Evolutionary conservation across 768 basidiomycete species (phyloP), one percentile per base, ranked within the genome.

Genomic region (Tephrocybe sp.): DNA sequence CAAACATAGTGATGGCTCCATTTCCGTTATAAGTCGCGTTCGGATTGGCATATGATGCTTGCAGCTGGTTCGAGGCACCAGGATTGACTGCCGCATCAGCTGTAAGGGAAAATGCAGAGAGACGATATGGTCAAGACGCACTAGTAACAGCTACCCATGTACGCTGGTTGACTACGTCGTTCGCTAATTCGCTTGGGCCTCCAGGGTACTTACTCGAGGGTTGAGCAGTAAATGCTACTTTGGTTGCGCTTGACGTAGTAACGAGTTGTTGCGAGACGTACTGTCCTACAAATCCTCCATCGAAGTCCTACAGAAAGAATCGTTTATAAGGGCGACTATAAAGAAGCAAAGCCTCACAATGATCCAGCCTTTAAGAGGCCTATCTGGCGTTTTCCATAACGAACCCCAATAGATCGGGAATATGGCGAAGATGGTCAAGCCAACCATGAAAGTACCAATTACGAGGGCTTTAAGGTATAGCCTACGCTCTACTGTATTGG

Each of bases 61-160:
- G 61, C 8, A 78, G 63, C 39, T 69, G 67, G 11, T 62, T 56
- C 0, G 72, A 71, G 0, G 78, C 69, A 4, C 66, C 68, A 1
- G 65, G 52, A 55, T 77, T 78, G 40, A 79, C 78, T 77, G 17
- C 0, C 45, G 5, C 47, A 19, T 17, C 4, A 14, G 14, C 39
- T 2, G 16, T 19, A 3, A 41, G 33, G 14, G 22, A 23, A 17
- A 33, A 7, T 3, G 16, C 26, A 16, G 2, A 5, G 14, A 34
- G n/a, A 16, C 2, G 23, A 13, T 4, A 5, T 5, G 35, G 46
- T 9, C 33, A 40, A 22, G 1, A 65, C 74, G 56, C 55, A 82
- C 84, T 72, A 0, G 76, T 64, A 20, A 83, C 63, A 3, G 73
- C 79, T 1, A 67, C 69, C 84, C 84, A 85, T 2, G 68, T 68